Percentiles rank a stretch among this genome's conserved stretches.
Conservation (phyloP, 139 green algal species). For the Chlamydomonas sp. region DNA sequence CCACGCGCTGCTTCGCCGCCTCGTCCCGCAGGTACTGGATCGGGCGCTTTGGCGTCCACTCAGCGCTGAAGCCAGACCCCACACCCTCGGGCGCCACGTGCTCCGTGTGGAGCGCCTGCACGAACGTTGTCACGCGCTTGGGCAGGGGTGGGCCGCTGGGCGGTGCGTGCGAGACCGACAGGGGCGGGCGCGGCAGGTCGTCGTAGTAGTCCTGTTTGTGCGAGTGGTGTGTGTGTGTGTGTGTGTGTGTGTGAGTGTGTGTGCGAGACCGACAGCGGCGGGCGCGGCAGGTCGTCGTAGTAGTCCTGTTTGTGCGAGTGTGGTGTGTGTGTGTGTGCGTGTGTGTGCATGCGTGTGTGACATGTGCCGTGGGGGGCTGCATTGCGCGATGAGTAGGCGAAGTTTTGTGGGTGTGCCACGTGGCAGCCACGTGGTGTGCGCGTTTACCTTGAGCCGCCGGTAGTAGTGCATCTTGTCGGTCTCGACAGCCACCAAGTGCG, state of each 20-base stretch:
- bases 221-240: no score
- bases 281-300: conserved; percentile 20
- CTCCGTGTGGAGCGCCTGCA: neutral
- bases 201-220: no score
- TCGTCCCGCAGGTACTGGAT: neutral
- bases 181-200: conserved; percentile 15
- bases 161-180: conserved; percentile 17
- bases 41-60: neutral
- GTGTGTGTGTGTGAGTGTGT: no score
- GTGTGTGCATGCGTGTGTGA: conserved; percentile 20
- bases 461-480: conserved; percentile 33
- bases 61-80: neutral
- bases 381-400: conserved; percentile 16
- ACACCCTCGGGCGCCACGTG: conserved; percentile 4
- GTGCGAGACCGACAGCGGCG: conserved; percentile 23
- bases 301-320: conserved; percentile 19
- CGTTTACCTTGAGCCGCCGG: neutral
- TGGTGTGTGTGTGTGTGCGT: no score
- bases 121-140: neutral
- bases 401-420: neutral
- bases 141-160: neutral
- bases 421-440: neutral
- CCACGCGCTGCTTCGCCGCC: neutral
- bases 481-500: conserved; percentile 35
- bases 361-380: conserved; percentile 17